Evolutionary conservation across 306 rosid genomes (phyloP).

Genomic region (Bauhinia variegata): DNA sequence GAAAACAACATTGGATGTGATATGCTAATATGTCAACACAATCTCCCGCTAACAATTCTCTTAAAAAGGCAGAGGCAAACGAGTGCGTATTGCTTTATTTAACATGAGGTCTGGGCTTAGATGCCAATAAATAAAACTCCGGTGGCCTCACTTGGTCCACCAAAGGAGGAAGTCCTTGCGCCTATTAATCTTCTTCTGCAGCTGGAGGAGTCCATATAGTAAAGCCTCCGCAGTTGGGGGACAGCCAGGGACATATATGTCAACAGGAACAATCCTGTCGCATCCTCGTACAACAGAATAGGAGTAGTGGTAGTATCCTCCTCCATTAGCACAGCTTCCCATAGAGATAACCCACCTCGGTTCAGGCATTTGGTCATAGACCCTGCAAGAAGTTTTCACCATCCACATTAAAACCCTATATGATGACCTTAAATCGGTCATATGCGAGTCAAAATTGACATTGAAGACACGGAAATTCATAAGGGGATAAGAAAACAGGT

Average conservation of each 20-base stretch:
- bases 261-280: conserved; percentile 94
- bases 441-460: conserved; percentile 5
- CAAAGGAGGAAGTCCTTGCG: conserved; percentile 94
- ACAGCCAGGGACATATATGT: conserved; percentile 94
- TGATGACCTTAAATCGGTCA: no score
- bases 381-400: conserved; percentile 59
- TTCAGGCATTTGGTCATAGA: conserved; percentile 99
- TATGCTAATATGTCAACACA: conserved; percentile 41
- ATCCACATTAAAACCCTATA: neutral
- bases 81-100: conserved; percentile 48
- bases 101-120: conserved; percentile 44
- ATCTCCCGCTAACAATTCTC: conserved; percentile 46
- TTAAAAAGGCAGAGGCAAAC: conserved; percentile 49
- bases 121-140: conserved; percentile 30
- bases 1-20: conserved; percentile 34
- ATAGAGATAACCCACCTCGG: conserved; percentile 98
- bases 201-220: conserved; percentile 91
- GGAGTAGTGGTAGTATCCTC: conserved; percentile 98
- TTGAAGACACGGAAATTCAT: neutral
- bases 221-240: conserved; percentile 99
- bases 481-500: neutral
- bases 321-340: conserved; percentile 99
- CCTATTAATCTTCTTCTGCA: conserved; percentile 97
- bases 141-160: conserved; percentile 80
- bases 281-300: conserved; percentile 95